These are phyloP conservation scores for Elsinoe arachidis DNA, from an alignment of 2,329 filamentous ascomycete species.

Conservation along the genomic window DNA sequence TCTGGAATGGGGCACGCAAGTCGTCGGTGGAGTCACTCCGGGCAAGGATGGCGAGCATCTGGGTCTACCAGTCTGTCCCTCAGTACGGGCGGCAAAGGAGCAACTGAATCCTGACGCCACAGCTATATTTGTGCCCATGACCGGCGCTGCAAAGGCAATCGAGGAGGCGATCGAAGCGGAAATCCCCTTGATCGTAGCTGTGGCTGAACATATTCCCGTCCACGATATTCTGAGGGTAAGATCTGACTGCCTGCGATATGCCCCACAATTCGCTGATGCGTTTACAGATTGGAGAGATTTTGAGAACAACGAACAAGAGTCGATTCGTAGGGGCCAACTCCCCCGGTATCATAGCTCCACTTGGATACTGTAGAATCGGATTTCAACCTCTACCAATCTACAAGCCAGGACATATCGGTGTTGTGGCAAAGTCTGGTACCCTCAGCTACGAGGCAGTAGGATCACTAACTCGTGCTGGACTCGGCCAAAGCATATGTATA, in stretches of 20 bases:
- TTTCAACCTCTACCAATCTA: conserved; percentile 72
- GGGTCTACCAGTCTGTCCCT: conserved; percentile 61
- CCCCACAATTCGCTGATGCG: neutral
- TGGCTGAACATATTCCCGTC: conserved; percentile 71
- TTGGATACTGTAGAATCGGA: conserved; percentile 59
- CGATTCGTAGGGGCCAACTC: conserved; percentile 73
- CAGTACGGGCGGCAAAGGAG: conserved; percentile 59
- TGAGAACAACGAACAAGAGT: conserved; percentile 34
- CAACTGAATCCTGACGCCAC: conserved; percentile 66
- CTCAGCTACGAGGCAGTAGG: conserved; percentile 73
- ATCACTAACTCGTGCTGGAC: conserved; percentile 60
- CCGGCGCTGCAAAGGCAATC: conserved; percentile 62
- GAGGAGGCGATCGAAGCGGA: conserved; percentile 74
- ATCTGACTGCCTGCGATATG: neutral
- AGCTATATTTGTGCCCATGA: conserved; percentile 71
- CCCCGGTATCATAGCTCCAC: conserved; percentile 67
- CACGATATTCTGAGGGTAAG: conserved; percentile 65
- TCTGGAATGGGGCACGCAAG: conserved; percentile 67
- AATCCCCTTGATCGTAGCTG: conserved; percentile 66
- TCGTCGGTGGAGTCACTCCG: conserved; percentile 70
- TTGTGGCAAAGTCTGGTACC: conserved; percentile 73
- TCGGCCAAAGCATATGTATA: conserved; percentile 69
- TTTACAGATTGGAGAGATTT: neutral
- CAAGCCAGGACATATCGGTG: conserved; percentile 58
- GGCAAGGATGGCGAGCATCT: conserved; percentile 62